Conservation (phyloP, 164 flowering plant species). For the Protea cynaroides region DNA sequence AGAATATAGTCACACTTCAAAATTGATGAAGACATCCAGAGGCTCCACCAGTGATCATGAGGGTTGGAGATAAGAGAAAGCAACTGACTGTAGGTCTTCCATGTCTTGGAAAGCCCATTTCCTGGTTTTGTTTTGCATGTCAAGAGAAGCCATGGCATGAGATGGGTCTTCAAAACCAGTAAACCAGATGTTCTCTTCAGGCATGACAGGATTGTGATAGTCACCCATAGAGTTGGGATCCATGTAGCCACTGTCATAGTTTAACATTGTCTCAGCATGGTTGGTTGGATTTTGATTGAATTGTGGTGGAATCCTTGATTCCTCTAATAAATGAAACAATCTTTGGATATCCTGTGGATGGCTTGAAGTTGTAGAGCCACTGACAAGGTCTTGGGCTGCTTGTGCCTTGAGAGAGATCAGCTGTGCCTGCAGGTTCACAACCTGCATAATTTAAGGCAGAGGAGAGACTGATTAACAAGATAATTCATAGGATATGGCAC, state of each 20-base stretch:
- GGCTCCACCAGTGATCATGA: constrained; percentile 20
- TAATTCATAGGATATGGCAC: background rate
- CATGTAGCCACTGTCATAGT: constrained; percentile 20
- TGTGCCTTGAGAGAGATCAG: constrained; percentile 65
- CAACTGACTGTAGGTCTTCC: constrained; percentile 64
- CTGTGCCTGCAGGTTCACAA: constrained; percentile 75
- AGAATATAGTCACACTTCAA: constrained; percentile 21
- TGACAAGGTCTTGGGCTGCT: constrained; percentile 42
- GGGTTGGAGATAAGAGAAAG: constrained; percentile 50
- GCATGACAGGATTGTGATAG: constrained; percentile 23
- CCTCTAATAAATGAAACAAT: constrained; percentile 33
- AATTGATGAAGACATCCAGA: constrained; percentile 18
- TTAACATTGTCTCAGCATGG: constrained; percentile 8
- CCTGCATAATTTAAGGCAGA: constrained; percentile 35
- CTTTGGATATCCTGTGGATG: constrained; percentile 41
- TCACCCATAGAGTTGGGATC: constrained; percentile 22
- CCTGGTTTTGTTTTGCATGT: constrained; percentile 33
- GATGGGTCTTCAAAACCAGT: constrained; percentile 39
- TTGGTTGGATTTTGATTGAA: constrained; percentile 15
- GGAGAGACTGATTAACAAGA: background rate
- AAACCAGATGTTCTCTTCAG: constrained; percentile 32
- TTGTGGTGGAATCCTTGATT: constrained; percentile 23
- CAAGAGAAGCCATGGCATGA: constrained; percentile 42
- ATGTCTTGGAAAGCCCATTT: constrained; percentile 55
- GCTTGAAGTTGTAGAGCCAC: constrained; percentile 26